Evolutionary conservation across 257 asterid genomes (phyloP).

Genomic region (Coffea eugenioides): DNA sequence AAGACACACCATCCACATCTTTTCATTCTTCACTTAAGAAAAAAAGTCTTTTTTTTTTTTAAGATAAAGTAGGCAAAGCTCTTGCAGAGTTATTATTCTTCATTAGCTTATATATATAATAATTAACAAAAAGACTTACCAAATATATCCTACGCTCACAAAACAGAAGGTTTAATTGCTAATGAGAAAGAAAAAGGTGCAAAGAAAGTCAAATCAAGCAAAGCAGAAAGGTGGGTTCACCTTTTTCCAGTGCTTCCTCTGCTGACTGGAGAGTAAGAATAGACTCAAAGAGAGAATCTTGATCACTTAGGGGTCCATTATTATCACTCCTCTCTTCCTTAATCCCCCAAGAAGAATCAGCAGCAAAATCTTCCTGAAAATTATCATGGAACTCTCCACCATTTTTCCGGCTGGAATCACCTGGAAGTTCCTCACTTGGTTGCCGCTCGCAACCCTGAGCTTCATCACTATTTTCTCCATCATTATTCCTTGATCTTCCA

Average conservation of each 20-base stretch:
- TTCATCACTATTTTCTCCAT: constrained; percentile 59
- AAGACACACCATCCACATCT: neutral
- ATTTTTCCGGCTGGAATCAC: constrained; percentile 38
- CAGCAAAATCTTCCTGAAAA: constrained; percentile 41
- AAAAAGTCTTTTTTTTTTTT: neutral
- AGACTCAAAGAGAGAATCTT: constrained; percentile 52
- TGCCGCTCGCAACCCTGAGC: constrained; percentile 38
- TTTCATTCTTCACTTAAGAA: neutral
- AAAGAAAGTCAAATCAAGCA: constrained; percentile 4
- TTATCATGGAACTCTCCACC: constrained; percentile 42
- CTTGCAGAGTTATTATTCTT: neutral
- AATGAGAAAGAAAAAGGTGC: neutral
- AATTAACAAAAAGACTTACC: neutral
- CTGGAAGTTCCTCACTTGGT: constrained; percentile 37
- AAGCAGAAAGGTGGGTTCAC: constrained; percentile 31
- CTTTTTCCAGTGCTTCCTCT: constrained; percentile 63
- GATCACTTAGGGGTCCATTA: constrained; percentile 38
- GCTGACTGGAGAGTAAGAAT: constrained; percentile 49
- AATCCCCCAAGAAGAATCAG: constrained; percentile 47
- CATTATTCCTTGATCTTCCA: constrained; percentile 41
- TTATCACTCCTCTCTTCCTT: constrained; percentile 52
- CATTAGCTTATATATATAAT: neutral
- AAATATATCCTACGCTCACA: neutral
- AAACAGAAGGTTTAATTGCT: neutral
- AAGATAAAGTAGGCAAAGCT: neutral